phyloP scores from a whole-genome alignment of 202 grass and related monocot species.

The Zizania palustris region DNA sequence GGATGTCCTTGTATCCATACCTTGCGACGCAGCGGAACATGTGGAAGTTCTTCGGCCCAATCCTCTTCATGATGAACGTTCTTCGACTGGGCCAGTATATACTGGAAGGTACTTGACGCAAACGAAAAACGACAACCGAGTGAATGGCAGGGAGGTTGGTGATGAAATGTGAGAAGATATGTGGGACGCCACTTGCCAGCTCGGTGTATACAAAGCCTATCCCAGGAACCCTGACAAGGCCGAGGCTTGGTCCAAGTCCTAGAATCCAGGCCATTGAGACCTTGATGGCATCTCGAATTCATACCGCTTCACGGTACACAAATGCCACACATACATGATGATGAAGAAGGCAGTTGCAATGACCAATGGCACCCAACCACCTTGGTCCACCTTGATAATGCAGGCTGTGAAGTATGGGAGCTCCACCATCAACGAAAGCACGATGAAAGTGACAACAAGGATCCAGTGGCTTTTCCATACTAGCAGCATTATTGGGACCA shows the following conservation, averaged over 20 bases:
- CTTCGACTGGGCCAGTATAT: slow-evolving; percentile 65
- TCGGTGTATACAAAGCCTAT: slow-evolving; percentile 89
- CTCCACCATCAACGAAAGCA: slow-evolving; percentile 73
- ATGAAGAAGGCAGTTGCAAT: slow-evolving; percentile 59
- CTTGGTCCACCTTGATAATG: slow-evolving; percentile 86
- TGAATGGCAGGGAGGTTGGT: slow-evolving; percentile 93
- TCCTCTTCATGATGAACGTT: slow-evolving; percentile 75
- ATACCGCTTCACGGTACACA: slow-evolving; percentile 69
- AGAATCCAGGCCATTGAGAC: slow-evolving; percentile 92
- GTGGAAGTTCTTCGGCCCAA: slow-evolving; percentile 76
- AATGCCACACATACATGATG: slow-evolving; percentile 89
- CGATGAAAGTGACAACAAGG: slow-evolving; percentile 67
- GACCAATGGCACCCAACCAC: slow-evolving; percentile 87
- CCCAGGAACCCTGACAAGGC: slow-evolving; percentile 78
- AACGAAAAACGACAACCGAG: slow-evolving; percentile 76
- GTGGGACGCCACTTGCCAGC: slow-evolving; percentile 68
- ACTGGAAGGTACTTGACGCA: slow-evolving; percentile 89
- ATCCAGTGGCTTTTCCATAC: slow-evolving; percentile 90
- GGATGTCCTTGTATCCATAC: slow-evolving; percentile 93
- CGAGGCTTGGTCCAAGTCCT: slow-evolving; percentile 76
- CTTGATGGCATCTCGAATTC: slow-evolving; percentile 83
- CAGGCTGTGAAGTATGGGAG: slow-evolving; percentile 73
- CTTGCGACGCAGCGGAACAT: slow-evolving; percentile 79
- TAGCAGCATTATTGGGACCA: slow-evolving; percentile 87
- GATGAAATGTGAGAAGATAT: slow-evolving; percentile 91